Evolutionary conservation across 2,329 filamentous ascomycete genomes (phyloP).

Genomic region (Colletotrichum incanum): DNA sequence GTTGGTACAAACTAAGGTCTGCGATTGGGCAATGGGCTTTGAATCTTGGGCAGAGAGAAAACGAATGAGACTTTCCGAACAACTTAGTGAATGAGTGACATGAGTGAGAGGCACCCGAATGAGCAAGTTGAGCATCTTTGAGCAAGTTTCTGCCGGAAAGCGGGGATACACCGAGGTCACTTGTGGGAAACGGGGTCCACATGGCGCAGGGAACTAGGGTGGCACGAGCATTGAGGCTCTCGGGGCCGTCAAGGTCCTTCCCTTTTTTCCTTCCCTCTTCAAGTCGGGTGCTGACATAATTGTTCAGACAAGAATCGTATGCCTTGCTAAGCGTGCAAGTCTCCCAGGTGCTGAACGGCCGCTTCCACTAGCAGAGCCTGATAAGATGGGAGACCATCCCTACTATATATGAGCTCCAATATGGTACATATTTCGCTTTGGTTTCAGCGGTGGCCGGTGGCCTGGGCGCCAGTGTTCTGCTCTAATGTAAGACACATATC

Average conservation of each 20-base stretch:
- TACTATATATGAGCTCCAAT: no score
- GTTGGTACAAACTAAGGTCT: background rate
- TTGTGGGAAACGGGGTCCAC: background rate
- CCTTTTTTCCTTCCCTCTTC: background rate
- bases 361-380: no score
- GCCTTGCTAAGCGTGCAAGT: no score
- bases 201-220: background rate
- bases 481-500: no score
- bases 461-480: no score
- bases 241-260: conserved; percentile 12
- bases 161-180: conserved; percentile 7
- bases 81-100: background rate
- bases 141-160: conserved; percentile 52
- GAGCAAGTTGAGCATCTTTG: conserved; percentile 54
- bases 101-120: conserved; percentile 2
- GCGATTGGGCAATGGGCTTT: background rate
- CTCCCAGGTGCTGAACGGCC: no score
- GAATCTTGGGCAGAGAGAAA: background rate
- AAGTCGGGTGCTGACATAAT: background rate
- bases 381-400: no score
- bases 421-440: no score
- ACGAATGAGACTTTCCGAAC: background rate
- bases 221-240: conserved; percentile 30
- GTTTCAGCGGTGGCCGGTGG: no score
- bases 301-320: background rate